Conservation (phyloP, 176 grass and related monocot genomes). For the Carex parvula region DNA sequence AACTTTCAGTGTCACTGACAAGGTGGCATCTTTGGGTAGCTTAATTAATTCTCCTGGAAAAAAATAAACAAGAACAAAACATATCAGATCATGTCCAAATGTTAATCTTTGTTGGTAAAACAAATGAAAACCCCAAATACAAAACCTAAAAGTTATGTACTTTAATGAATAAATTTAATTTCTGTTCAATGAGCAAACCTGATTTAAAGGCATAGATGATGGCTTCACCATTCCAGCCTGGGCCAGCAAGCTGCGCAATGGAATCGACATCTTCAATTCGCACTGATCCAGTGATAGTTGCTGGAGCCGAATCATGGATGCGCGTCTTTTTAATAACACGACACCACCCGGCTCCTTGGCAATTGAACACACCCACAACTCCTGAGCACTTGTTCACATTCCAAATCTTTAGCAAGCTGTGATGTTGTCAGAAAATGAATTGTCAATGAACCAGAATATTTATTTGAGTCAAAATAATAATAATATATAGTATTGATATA, state of each 20-base stretch:
- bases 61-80: background rate
- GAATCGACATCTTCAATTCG: conserved; percentile 45
- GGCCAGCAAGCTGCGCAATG: conserved; percentile 28
- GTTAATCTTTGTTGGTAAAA: background rate
- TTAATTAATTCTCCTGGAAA: conserved; percentile 50
- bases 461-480: background rate
- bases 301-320: conserved; percentile 57
- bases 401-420: conserved; percentile 87
- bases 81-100: conserved; percentile 13
- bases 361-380: conserved; percentile 83
- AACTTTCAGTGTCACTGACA: conserved; percentile 65
- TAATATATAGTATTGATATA: background rate
- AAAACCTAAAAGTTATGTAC: background rate
- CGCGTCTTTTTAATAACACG: conserved; percentile 46
- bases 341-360: conserved; percentile 90
- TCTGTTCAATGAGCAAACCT: conserved; percentile 18
- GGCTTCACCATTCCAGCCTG: conserved; percentile 40
- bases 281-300: conserved; percentile 48
- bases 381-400: conserved; percentile 60
- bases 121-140: background rate
- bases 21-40: conserved; percentile 38
- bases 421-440: background rate
- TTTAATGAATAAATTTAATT: background rate
- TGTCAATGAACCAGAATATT: background rate
- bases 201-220: conserved; percentile 47